Percentiles rank a stretch among this genome's conserved stretches.
These are phyloP conservation scores for Metschnikowia baotianmanensis DNA, from an alignment of 805 yeast species.

Conservation along the genomic window DNA sequence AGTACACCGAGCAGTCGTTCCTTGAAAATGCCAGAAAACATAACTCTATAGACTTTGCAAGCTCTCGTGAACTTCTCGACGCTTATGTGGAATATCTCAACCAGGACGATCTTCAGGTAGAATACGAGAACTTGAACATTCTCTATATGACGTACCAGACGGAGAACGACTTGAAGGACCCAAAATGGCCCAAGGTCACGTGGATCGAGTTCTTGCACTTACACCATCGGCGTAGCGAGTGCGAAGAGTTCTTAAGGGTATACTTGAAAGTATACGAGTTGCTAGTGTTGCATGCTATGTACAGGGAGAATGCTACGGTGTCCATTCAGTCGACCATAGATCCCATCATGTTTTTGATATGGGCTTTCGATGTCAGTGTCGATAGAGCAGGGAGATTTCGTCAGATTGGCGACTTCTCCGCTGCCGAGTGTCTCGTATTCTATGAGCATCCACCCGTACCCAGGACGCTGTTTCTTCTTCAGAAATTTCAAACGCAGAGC, in stretches of 20 bases:
- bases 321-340: background rate
- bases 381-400: conserved; percentile 11
- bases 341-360: conserved; percentile 1
- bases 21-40: conserved; percentile 17
- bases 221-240: conserved; percentile 27
- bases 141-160: conserved; percentile 27
- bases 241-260: conserved; percentile 24
- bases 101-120: conserved; percentile 11
- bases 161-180: conserved; percentile 28
- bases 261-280: conserved; percentile 38
- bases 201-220: conserved; percentile 37
- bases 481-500: background rate
- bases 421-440: conserved; percentile 34
- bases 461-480: conserved; percentile 18
- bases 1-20: conserved; percentile 33
- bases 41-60: conserved; percentile 4
- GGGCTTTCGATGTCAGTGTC: background rate
- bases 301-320: background rate
- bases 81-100: conserved; percentile 26
- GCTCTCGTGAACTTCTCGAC: conserved; percentile 24
- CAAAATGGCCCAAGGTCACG: conserved; percentile 36
- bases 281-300: conserved; percentile 13
- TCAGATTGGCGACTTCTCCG: conserved; percentile 28
- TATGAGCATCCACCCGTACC: conserved; percentile 24
- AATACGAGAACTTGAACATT: conserved; percentile 25